Evolutionary conservation across 2,329 filamentous ascomycete genomes (phyloP), one percentile per base, ranked within the genome.

Genomic region (Diaporthe australafricana): DNA sequence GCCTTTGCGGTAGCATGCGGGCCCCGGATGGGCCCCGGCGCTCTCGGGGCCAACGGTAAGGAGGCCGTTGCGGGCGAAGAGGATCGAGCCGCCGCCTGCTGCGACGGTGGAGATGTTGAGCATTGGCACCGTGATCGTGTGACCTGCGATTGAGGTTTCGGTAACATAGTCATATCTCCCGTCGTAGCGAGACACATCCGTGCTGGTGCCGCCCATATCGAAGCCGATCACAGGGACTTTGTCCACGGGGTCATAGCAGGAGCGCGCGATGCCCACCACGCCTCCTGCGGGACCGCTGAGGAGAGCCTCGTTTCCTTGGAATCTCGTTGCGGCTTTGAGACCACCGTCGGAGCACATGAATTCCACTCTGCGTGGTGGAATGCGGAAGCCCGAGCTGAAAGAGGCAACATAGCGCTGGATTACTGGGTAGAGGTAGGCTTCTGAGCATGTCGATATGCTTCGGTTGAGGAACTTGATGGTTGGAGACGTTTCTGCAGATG

Each of bases 41-140:
- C 89, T 91, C 76, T 92, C 90, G 0, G 91, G 91, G 0, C 91
- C 91, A 8, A 93, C 91, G 1, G 90, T 88, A 72, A 93, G 92
- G 0, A 93, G 82, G 0, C 91, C 91, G 70, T 93, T 93, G 65
- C 87, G 87, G 84, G 89, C 92, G 78, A 91, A 91, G 0, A 95
- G 82, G 11, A 90, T 85, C 1, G 89, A 92, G n/a, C 92, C 91
- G 73, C 93, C 93, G 22, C 93, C 92, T 8, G 93, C 92, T 30
- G 93, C 93, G 5, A 95, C 92, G 1, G 93, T 96, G 78, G 94
- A 94, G 79, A 96, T 95, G 76, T 95, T 93, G 1, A 95, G 87
- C 78, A 95, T 93, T 0, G 93, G 93, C 14, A 95, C 94, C 1
- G 92, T 92, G 1, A 95, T 90, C 12, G 53, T 30, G 17, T 32